Conservation (phyloP, 2,329 filamentous ascomycete genomes). For the Harringtonia aguacate region DNA sequence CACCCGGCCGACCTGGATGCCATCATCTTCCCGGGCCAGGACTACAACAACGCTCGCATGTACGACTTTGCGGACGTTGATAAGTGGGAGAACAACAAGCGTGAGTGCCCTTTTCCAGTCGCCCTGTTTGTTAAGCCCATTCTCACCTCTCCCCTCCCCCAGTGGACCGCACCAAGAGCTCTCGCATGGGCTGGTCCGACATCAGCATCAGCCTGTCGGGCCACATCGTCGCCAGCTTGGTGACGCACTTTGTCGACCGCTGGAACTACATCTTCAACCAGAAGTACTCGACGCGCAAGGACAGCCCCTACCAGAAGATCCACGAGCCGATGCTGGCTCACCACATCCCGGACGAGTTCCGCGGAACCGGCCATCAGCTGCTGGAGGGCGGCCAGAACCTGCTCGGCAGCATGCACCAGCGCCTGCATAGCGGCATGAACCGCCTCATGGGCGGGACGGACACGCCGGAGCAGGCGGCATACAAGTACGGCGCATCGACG, state of each 20-base stretch:
- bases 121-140: no score
- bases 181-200: constrained; percentile 90
- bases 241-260: constrained; percentile 69
- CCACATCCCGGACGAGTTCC: constrained; percentile 10
- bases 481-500: constrained; percentile 11
- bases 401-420: constrained; percentile 18
- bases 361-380: constrained; percentile 9
- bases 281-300: constrained; percentile 55
- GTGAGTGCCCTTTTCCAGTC: constrained; percentile 23
- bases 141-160: neutral
- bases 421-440: constrained; percentile 27
- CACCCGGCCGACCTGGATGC: constrained; percentile 67
- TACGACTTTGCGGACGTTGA: constrained; percentile 71
- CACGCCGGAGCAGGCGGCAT: constrained; percentile 5
- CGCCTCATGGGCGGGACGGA: constrained; percentile 23
- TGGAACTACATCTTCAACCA: constrained; percentile 85
- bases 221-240: constrained; percentile 62
- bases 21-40: constrained; percentile 79
- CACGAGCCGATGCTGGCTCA: constrained; percentile 26
- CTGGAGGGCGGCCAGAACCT: constrained; percentile 16
- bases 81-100: constrained; percentile 76
- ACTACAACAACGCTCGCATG: constrained; percentile 82
- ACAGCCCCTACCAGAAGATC: constrained; percentile 29
- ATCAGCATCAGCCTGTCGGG: constrained; percentile 68
- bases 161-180: constrained; percentile 67